Evolutionary conservation across 129 eudicot genomes (phyloP), one percentile per base, ranked within the genome.

Genomic region (Flaveria brownii): DNA sequence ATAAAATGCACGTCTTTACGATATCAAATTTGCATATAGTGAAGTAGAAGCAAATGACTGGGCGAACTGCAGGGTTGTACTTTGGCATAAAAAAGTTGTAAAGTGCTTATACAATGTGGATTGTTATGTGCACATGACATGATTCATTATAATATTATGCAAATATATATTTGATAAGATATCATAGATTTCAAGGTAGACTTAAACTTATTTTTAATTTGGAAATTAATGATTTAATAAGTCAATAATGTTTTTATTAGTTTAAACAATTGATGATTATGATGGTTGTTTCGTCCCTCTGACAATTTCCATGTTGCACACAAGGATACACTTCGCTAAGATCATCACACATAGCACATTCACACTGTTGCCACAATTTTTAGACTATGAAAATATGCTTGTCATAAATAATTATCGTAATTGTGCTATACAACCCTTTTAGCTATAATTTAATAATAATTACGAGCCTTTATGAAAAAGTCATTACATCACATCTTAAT

Each of bases 1-100:
- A 69, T 26, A 20, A 45, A 78, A 43, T 63, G 45, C 76, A 69
- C 76, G 80, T 76, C 80, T 64, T 76, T 75, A 12, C 18, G 49
- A 20, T 20, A 20, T 20, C 22, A 20, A 77, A n/a, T n/a, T n/a
- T 16, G 51, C 20, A 50, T 78, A 64, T 66, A 73, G 83, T 73
- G 79, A 80, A 80, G 79, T 73, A 66, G 74, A 80, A 73, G 79
- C 74, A 73, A 80, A 80, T 80, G 83, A 80, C 65, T 65, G 83
- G 68, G 65, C 10, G 74, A 65, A 57, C 55, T 68, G 49, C 16
- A 79, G 57, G 73, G 28, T 72, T 72, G 57, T 41, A 72, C 39
- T 50, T 50, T 51, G 47, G 18, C 50, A 63, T 72, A 39, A 51
- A 59, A 39, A 72, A 52, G 78, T 62, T 79, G 73, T 79, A 72